phyloP scores from a whole-genome alignment of 2,329 filamentous ascomycete genomes.

The Dendryphion nanum region DNA sequence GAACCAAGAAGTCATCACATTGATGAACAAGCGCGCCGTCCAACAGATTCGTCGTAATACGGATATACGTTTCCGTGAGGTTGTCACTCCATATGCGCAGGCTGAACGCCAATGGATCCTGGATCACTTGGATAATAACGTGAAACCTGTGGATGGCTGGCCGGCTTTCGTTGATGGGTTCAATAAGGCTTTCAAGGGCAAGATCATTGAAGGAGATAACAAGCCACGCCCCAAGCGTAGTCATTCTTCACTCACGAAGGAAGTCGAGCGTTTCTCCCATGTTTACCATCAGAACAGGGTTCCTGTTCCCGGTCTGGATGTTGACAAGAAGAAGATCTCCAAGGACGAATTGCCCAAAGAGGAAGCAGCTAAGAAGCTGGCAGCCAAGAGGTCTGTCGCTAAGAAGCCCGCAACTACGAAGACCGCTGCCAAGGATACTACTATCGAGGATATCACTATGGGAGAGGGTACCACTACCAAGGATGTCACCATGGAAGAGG shows the following conservation, averaged over 20 bases:
- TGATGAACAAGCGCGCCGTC: conserved; percentile 29
- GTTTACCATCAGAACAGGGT: conserved; percentile 21
- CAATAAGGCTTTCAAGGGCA: conserved; percentile 21
- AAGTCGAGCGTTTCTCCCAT: conserved; percentile 26
- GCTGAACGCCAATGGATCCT: conserved; percentile 26
- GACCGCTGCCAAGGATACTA: no score
- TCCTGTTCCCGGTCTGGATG: conserved; percentile 11
- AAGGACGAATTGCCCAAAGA: no score
- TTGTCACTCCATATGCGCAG: conserved; percentile 18
- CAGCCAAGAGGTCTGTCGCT: no score
- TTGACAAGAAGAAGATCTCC: conserved; percentile 1
- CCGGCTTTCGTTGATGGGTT: conserved; percentile 22
- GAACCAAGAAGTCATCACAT: conserved; percentile 21
- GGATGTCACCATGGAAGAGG: no score
- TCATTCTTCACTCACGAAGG: conserved; percentile 25
- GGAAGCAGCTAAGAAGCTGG: no score
- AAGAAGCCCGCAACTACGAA: no score
- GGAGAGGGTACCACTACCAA: no score
- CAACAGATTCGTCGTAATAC: conserved; percentile 33
- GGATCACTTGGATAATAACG: conserved; percentile 13
- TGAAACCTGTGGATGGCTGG: conserved; percentile 23
- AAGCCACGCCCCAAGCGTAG: conserved; percentile 14
- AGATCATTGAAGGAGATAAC: conserved; percentile 4
- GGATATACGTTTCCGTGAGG: conserved; percentile 19
- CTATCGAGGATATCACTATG: no score